These are phyloP conservation scores for Steccherinum ochraceum DNA, from an alignment of 768 basidiomycete species.

Conservation along the genomic window DNA sequence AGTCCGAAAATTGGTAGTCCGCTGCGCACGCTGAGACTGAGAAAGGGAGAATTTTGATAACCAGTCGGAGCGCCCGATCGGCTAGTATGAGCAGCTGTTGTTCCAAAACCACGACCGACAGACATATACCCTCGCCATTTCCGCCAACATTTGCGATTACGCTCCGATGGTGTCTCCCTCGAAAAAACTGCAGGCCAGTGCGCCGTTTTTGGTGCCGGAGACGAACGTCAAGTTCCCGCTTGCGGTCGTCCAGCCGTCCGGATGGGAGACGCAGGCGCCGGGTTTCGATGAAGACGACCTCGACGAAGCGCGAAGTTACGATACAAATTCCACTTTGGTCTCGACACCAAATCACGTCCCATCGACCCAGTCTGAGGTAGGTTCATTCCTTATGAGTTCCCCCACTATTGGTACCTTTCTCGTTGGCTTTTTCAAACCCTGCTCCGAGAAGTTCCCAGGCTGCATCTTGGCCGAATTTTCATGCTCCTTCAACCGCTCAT, in stretches of 20 bases:
- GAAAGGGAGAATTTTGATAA: background rate
- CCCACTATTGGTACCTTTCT: no score
- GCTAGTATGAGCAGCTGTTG: background rate
- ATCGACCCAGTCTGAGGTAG: no score
- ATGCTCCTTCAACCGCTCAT: no score
- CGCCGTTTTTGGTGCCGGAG: background rate
- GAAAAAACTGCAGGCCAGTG: background rate
- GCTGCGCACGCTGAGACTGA: no score
- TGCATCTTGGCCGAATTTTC: no score
- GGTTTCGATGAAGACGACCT: background rate
- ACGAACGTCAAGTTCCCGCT: background rate
- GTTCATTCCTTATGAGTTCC: no score
- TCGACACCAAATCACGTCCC: no score
- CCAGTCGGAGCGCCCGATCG: background rate
- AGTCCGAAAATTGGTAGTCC: background rate
- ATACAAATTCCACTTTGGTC: no score
- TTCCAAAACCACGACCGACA: background rate
- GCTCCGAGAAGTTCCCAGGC: no score
- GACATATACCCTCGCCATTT: background rate
- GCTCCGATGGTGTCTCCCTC: background rate
- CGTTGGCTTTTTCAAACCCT: no score
- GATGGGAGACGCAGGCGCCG: background rate
- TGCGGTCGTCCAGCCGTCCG: background rate
- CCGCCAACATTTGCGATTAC: background rate
- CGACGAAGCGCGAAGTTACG: background rate